phyloP scores from a whole-genome alignment of 345 rosid species.

The Eucalyptus regnans region DNA sequence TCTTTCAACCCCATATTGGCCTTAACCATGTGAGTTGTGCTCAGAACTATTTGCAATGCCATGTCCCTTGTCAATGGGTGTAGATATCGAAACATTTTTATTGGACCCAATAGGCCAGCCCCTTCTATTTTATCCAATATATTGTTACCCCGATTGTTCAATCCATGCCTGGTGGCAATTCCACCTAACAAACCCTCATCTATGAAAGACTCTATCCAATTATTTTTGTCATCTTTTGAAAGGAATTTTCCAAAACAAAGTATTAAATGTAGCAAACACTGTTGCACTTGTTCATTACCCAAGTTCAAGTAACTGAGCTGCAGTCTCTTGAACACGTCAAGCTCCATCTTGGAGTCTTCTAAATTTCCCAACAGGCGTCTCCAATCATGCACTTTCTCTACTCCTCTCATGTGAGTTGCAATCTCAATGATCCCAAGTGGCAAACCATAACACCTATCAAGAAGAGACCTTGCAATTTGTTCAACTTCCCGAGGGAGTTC shows the following conservation, averaged over 20 bases:
- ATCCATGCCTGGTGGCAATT: neutral
- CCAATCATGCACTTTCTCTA: neutral
- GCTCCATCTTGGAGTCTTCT: neutral
- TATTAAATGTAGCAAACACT: conserved; percentile 9
- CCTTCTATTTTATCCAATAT: neutral
- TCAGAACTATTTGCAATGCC: neutral
- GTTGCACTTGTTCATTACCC: neutral
- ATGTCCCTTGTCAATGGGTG: conserved; percentile 8
- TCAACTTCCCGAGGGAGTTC: too few species aligned
- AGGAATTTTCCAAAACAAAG: neutral
- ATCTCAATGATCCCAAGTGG: too few species aligned
- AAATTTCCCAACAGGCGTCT: neutral
- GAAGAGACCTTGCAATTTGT: too few species aligned
- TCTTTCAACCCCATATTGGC: neutral
- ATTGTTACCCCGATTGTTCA: neutral
- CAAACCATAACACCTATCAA: too few species aligned
- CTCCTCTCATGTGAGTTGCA: neutral
- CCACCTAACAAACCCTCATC: conserved; percentile 2
- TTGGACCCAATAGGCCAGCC: neutral
- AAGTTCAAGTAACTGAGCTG: neutral
- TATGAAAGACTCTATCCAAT: neutral
- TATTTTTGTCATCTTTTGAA: neutral
- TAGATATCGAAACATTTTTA: neutral
- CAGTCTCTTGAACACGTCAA: neutral
- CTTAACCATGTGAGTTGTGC: neutral